phyloP scores from a whole-genome alignment of 2,329 filamentous ascomycete species.

The Talaromyces amestolkiae region DNA sequence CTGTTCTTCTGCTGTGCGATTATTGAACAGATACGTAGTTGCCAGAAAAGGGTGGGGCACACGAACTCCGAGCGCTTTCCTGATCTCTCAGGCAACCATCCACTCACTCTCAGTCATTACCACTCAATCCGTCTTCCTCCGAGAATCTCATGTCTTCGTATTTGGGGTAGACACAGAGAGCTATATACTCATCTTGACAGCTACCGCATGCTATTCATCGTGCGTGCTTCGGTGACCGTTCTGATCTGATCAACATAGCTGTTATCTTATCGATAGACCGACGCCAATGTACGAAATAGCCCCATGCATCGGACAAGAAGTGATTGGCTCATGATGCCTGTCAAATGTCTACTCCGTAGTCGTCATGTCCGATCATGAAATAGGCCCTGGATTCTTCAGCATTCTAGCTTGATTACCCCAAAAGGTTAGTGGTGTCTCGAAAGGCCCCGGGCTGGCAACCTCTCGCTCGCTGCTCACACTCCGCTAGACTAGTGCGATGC shows the following conservation, averaged over 20 bases:
- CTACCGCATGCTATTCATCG: too few species aligned
- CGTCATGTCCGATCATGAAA: not conserved
- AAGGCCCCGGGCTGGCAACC: not conserved
- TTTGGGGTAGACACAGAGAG: not conserved
- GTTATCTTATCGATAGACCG: not conserved
- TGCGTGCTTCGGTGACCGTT: not conserved
- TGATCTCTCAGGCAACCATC: not conserved
- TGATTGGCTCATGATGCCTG: not conserved
- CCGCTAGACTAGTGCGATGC: not conserved
- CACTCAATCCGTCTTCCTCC: not conserved
- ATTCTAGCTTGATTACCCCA: not conserved
- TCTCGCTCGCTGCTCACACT: not conserved
- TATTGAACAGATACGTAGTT: too few species aligned
- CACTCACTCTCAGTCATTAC: too few species aligned
- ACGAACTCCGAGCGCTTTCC: not conserved
- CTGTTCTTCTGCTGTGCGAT: not conserved
- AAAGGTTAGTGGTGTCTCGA: too few species aligned
- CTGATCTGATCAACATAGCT: not conserved
- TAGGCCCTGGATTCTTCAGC: not conserved
- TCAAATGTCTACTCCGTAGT: not conserved
- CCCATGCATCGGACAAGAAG: constrained; percentile 6
- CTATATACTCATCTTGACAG: not conserved
- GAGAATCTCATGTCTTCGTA: too few species aligned
- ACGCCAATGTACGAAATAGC: not conserved
- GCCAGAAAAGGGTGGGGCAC: not conserved